Conservation (phyloP, 2,329 filamentous ascomycete genomes). For the Basipetospora chlamydospora region DNA sequence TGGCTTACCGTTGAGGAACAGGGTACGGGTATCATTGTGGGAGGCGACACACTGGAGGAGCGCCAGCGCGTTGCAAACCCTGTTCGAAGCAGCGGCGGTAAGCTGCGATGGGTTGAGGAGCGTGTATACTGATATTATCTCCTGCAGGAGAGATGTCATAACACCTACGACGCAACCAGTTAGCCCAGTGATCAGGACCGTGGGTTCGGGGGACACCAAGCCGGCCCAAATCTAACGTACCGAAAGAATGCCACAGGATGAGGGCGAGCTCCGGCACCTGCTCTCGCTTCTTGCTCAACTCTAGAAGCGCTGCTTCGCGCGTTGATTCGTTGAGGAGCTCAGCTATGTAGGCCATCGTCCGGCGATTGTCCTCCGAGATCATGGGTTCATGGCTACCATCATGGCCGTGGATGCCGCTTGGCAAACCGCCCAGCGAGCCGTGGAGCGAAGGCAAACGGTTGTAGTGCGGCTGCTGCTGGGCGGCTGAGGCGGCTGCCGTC, state of each 20-base stretch:
- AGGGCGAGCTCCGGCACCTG: slow-evolving; percentile 92
- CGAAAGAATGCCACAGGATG: slow-evolving; percentile 97
- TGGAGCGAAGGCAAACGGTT: slow-evolving; percentile 20
- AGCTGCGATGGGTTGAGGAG: slow-evolving; percentile 92
- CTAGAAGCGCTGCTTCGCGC: slow-evolving; percentile 78
- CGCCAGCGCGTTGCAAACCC: slow-evolving; percentile 93
- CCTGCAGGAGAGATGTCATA: slow-evolving; percentile 93
- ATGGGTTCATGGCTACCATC: slow-evolving; percentile 45
- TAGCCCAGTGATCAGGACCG: no score
- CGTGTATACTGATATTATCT: slow-evolving; percentile 98
- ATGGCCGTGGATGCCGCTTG: slow-evolving; percentile 34
- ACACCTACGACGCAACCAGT: slow-evolving; percentile 54
- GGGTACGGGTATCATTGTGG: slow-evolving; percentile 85
- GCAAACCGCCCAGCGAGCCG: slow-evolving; percentile 16
- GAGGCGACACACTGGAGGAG: slow-evolving; percentile 94
- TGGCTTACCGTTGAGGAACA: slow-evolving; percentile 75
- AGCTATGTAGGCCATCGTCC: slow-evolving; percentile 85
- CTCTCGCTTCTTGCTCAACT: slow-evolving; percentile 96
- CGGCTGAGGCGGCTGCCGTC: slow-evolving; percentile 37
- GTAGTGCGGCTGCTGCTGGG: slow-evolving; percentile 47
- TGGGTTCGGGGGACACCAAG: no score
- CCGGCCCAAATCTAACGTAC: no score
- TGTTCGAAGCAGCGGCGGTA: slow-evolving; percentile 91
- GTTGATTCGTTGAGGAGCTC: slow-evolving; percentile 79
- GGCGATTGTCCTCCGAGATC: slow-evolving; percentile 76